Percentiles rank a stretch among this genome's conserved stretches.
Evolutionary conservation across 805 yeast species (phyloP).

Genomic region (Kodamaea nitidulidarum): DNA sequence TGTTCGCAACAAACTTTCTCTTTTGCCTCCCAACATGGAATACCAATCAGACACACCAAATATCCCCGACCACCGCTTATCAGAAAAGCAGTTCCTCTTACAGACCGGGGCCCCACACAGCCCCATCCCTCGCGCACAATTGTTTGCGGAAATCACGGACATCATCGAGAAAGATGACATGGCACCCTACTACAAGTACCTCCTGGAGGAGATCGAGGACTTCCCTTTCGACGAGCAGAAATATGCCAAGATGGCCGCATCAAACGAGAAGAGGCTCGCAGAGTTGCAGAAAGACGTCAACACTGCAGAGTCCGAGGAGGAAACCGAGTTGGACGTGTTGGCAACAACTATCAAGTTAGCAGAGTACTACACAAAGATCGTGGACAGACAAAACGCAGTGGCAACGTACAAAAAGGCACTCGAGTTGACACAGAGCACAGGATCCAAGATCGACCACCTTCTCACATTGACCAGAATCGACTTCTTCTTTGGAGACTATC

Average conservation of each 20-base stretch:
- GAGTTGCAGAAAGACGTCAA: conserved; percentile 52
- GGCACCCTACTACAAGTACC: conserved; percentile 79
- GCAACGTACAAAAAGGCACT: conserved; percentile 66
- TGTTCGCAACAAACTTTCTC: not conserved
- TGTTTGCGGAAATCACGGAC: conserved; percentile 38
- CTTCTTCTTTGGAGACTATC: conserved; percentile 80
- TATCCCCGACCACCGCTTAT: conserved; percentile 77
- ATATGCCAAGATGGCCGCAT: conserved; percentile 46
- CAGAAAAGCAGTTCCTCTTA: conserved; percentile 74
- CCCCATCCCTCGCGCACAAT: conserved; percentile 4
- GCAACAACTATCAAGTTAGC: conserved; percentile 77
- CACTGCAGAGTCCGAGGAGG: conserved; percentile 62
- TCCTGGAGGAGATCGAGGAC: conserved; percentile 34
- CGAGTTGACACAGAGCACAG: conserved; percentile 79
- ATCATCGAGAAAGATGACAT: conserved; percentile 58
- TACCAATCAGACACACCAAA: conserved; percentile 48
- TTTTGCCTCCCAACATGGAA: conserved; percentile 16
- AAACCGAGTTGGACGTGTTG: conserved; percentile 80
- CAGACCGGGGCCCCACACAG: conserved; percentile 10
- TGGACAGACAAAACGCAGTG: conserved; percentile 72
- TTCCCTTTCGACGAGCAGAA: conserved; percentile 58
- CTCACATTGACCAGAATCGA: conserved; percentile 83
- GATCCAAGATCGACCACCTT: conserved; percentile 82
- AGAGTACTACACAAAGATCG: conserved; percentile 80
- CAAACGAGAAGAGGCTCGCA: conserved; percentile 54